These are phyloP conservation scores for Phytophthora sp. DNA, from an alignment of 352 stramenopile species.

Conservation along the genomic window DNA sequence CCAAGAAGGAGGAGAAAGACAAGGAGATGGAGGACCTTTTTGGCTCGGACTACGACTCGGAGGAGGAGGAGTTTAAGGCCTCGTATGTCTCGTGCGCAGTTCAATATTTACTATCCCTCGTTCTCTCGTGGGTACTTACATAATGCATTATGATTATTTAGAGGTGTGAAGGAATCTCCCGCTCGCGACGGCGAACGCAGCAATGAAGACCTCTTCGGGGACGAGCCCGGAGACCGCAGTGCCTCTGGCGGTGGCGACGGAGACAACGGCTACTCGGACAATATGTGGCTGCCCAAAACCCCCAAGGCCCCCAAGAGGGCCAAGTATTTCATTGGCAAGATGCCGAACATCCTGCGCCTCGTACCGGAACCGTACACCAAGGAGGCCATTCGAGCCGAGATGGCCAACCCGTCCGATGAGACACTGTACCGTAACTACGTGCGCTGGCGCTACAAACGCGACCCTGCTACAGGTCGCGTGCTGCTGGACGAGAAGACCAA, in stretches of 20 bases:
- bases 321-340: slow-evolving; percentile 79
- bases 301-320: slow-evolving; percentile 69
- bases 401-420: slow-evolving; percentile 84
- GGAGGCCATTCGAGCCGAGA: slow-evolving; percentile 77
- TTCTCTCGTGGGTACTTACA: slow-evolving; percentile 7
- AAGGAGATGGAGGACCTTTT: slow-evolving; percentile 91
- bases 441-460: slow-evolving; percentile 78
- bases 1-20: slow-evolving; percentile 63
- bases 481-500: slow-evolving; percentile 70
- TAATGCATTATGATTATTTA: slow-evolving; percentile 33
- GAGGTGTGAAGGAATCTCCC: slow-evolving; percentile 84
- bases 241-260: slow-evolving; percentile 30
- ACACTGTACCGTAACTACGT: slow-evolving; percentile 89
- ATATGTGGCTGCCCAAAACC: slow-evolving; percentile 79
- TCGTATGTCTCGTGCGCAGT: slow-evolving; percentile 50
- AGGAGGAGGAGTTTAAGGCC: slow-evolving; percentile 90
- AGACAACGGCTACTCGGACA: slow-evolving; percentile 47
- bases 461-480: slow-evolving; percentile 61
- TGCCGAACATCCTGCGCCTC: slow-evolving; percentile 87
- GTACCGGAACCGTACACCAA: slow-evolving; percentile 81
- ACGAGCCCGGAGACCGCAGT: slow-evolving; percentile 46
- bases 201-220: slow-evolving; percentile 50
- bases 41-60: slow-evolving; percentile 89
- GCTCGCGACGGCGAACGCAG: slow-evolving; percentile 65
- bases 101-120: too few relatives aligned